phyloP scores from a whole-genome alignment of 352 stramenopile genomes.

The Aphanomyces euteiches region DNA sequence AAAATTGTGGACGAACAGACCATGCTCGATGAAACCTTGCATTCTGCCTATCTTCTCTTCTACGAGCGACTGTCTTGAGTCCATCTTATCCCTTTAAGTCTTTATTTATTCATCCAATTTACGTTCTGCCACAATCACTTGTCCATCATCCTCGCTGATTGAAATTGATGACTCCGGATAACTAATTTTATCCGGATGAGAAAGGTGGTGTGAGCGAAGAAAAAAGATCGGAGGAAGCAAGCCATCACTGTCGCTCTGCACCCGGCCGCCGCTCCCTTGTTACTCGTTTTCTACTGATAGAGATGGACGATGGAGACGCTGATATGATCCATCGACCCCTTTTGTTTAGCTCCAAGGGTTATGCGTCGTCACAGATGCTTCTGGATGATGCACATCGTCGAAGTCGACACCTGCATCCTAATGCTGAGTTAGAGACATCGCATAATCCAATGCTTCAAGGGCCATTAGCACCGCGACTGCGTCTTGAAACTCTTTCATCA shows the following conservation, averaged over 20 bases:
- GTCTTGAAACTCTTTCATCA: constrained; percentile 75
- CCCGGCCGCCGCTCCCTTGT: not conserved
- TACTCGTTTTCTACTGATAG: not conserved
- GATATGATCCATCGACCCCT: constrained; percentile 70
- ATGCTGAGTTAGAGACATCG: not conserved
- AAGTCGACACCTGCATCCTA: constrained; percentile 28
- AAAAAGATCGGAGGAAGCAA: no score
- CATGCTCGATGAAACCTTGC: constrained; percentile 50
- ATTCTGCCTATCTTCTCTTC: constrained; percentile 71
- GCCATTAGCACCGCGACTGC: constrained; percentile 46
- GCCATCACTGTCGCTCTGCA: no score
- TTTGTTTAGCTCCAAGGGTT: constrained; percentile 73
- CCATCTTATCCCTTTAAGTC: constrained; percentile 36
- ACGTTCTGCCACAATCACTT: no score
- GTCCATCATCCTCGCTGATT: no score
- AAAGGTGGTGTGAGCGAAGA: no score
- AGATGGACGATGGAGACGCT: constrained; percentile 29
- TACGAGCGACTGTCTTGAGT: constrained; percentile 41
- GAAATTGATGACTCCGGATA: no score
- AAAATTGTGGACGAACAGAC: constrained; percentile 43
- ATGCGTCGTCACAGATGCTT: constrained; percentile 77
- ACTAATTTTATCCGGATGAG: no score
- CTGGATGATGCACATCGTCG: constrained; percentile 43
- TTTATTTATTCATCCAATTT: constrained; percentile 33
- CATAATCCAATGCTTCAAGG: constrained; percentile 23